Percentiles rank a stretch among this genome's conserved stretches.
Conservation (phyloP, 495 filamentous ascomycete genomes). For the Aspergillus coremiiformis region DNA sequence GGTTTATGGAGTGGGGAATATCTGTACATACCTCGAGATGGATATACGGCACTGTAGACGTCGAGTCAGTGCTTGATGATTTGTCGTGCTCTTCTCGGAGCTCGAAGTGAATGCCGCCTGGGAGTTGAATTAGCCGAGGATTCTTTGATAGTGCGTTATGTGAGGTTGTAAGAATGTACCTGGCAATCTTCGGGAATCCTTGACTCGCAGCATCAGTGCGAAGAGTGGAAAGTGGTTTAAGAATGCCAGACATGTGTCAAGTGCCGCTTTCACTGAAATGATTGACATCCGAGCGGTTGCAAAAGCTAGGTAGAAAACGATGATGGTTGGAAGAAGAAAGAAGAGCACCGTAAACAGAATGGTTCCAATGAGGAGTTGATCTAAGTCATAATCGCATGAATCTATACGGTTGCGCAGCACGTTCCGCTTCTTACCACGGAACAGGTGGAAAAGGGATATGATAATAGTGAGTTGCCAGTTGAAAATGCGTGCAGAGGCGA, state of each 20-base stretch:
- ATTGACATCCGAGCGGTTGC: slow-evolving; percentile 90
- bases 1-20: slow-evolving; percentile 6
- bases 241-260: slow-evolving; percentile 88
- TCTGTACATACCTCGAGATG: slow-evolving; percentile 56
- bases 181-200: slow-evolving; percentile 84
- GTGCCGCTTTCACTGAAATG: slow-evolving; percentile 78
- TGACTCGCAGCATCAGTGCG: slow-evolving; percentile 90
- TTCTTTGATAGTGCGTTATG: background rate
- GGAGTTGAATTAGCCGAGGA: background rate
- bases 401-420: slow-evolving; percentile 96
- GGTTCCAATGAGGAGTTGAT: slow-evolving; percentile 92
- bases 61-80: slow-evolving; percentile 10
- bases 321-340: slow-evolving; percentile 89
- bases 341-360: slow-evolving; percentile 95
- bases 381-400: slow-evolving; percentile 96
- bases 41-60: slow-evolving; percentile 62
- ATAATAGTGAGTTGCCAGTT: slow-evolving; percentile 98
- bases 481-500: slow-evolving; percentile 91
- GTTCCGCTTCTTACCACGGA: slow-evolving; percentile 96
- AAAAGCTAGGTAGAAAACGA: slow-evolving; percentile 96
- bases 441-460: slow-evolving; percentile 93
- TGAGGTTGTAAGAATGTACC: slow-evolving; percentile 41
- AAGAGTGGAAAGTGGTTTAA: slow-evolving; percentile 98
- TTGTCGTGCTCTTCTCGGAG: slow-evolving; percentile 53
- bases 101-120: slow-evolving; percentile 85